Evolutionary conservation across 805 yeast species (phyloP).

Genomic region (Teunomyces kruisii): DNA sequence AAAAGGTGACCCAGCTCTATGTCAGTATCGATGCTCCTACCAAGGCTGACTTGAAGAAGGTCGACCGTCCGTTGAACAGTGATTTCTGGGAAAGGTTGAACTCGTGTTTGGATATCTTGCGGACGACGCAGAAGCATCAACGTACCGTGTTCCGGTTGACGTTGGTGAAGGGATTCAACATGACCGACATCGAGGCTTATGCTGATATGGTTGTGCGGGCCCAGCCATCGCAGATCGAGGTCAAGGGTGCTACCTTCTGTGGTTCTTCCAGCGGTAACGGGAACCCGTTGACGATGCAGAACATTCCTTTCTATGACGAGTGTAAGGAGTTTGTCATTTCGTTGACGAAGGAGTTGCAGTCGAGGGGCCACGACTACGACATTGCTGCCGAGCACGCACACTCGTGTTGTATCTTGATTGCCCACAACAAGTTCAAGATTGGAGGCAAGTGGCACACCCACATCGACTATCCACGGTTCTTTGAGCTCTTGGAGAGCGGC

Average conservation of each 20-base stretch:
- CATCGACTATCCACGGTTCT: conserved; percentile 76
- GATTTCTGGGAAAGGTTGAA: conserved; percentile 92
- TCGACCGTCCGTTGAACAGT: conserved; percentile 84
- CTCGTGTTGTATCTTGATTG: conserved; percentile 87
- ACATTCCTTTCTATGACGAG: conserved; percentile 92
- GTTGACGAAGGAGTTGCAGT: conserved; percentile 59
- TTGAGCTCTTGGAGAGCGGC: conserved; percentile 66
- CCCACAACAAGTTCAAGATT: conserved; percentile 68
- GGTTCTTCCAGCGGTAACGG: conserved; percentile 84
- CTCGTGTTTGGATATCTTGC: conserved; percentile 74
- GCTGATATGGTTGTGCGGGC: conserved; percentile 86
- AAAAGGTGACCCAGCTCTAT: conserved; percentile 84
- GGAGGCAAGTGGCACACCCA: conserved; percentile 84
- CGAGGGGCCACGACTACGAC: conserved; percentile 71
- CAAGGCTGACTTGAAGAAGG: conserved; percentile 71
- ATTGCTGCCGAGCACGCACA: conserved; percentile 96
- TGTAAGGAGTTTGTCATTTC: conserved; percentile 72
- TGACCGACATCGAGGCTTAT: conserved; percentile 75
- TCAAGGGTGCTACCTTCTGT: conserved; percentile 94
- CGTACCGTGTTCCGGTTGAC: conserved; percentile 91
- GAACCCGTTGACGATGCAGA: conserved; percentile 90
- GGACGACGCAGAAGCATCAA: conserved; percentile 73
- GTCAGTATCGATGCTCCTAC: conserved; percentile 95
- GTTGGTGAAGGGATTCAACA: conserved; percentile 88
- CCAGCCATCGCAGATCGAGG: conserved; percentile 82